phyloP scores from a whole-genome alignment of 2,329 filamentous ascomycete species.

The Fusarium sarcochroum region DNA sequence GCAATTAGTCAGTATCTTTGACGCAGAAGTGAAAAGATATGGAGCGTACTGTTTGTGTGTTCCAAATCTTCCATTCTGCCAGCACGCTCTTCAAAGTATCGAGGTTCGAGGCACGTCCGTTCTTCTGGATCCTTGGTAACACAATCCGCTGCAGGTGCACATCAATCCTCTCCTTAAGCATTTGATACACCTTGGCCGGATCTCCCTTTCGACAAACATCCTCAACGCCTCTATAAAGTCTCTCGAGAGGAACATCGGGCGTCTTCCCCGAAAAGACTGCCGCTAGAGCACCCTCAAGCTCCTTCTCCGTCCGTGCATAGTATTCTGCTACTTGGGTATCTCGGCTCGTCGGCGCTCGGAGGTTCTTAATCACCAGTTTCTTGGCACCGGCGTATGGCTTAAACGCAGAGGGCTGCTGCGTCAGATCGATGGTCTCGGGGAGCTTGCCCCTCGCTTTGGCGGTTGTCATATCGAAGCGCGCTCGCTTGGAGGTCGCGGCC shows the following conservation, averaged over 20 bases:
- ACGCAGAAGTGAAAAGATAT: neutral
- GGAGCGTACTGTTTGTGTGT: slow-evolving; percentile 75
- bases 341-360: slow-evolving; percentile 73
- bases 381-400: slow-evolving; percentile 83
- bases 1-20: slow-evolving; percentile 20
- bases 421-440: slow-evolving; percentile 56
- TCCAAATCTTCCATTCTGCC: slow-evolving; percentile 82
- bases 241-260: slow-evolving; percentile 83
- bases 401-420: slow-evolving; percentile 63
- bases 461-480: slow-evolving; percentile 54
- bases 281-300: slow-evolving; percentile 80
- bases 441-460: slow-evolving; percentile 58
- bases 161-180: slow-evolving; percentile 76
- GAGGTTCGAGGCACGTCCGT: slow-evolving; percentile 68
- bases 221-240: slow-evolving; percentile 91
- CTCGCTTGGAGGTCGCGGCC: slow-evolving; percentile 51
- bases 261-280: slow-evolving; percentile 78
- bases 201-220: slow-evolving; percentile 87
- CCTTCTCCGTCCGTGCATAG: slow-evolving; percentile 80
- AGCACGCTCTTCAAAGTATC: slow-evolving; percentile 72
- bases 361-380: slow-evolving; percentile 94
- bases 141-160: slow-evolving; percentile 75
- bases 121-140: slow-evolving; percentile 66
- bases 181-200: slow-evolving; percentile 75
- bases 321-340: slow-evolving; percentile 79